Evolutionary conservation across 495 filamentous ascomycete genomes (phyloP).

Genomic region (Xylaria acuta): DNA sequence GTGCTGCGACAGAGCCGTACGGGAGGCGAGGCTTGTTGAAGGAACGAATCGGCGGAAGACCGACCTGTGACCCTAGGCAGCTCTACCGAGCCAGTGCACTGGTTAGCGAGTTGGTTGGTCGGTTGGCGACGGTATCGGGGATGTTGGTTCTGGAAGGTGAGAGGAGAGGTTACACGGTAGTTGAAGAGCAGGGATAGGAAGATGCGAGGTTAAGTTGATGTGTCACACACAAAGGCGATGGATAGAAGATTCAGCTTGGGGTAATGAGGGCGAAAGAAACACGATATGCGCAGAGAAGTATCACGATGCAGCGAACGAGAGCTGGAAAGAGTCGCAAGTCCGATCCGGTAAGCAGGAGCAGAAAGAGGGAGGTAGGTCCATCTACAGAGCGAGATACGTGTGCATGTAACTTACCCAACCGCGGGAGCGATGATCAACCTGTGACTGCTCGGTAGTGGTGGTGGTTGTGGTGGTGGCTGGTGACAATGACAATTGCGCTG

Average conservation of each 20-base stretch:
- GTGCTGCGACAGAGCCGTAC: background rate
- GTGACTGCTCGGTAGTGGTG: too few species aligned
- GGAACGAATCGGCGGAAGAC: slow-evolving; percentile 4
- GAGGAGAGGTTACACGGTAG: background rate
- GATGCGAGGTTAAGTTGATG: background rate
- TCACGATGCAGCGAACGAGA: background rate
- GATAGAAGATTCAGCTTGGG: background rate
- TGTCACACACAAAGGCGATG: background rate
- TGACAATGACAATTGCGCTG: slow-evolving; percentile 13
- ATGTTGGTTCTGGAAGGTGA: background rate
- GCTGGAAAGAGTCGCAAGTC: background rate
- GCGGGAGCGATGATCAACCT: background rate
- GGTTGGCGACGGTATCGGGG: background rate
- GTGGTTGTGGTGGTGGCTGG: background rate
- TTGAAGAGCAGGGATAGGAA: background rate
- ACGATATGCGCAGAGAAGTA: background rate
- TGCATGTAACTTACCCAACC: slow-evolving; percentile 5
- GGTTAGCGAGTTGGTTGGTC: background rate
- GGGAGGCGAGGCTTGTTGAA: background rate
- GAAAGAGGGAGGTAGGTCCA: background rate
- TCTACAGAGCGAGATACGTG: background rate
- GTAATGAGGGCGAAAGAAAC: background rate
- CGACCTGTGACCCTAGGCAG: background rate
- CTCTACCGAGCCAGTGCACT: background rate
- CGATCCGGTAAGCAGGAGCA: background rate